Evolutionary conservation across 805 yeast species (phyloP), one percentile per base, ranked within the genome.

Genomic region (Candida michaelii): DNA sequence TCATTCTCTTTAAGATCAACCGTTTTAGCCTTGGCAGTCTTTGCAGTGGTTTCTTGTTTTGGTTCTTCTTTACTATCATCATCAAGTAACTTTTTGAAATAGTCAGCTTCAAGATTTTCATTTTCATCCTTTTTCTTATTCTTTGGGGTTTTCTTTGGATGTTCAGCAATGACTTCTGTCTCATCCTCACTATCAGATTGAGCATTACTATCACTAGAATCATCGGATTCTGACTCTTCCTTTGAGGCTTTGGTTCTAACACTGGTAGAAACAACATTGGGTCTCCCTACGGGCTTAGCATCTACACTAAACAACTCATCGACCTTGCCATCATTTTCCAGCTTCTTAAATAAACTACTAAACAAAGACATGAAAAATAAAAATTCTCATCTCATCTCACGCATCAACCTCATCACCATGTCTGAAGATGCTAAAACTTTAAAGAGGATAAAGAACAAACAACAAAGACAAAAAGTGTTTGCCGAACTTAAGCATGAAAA

Each of bases 381-480:
- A 16, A 23, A 17, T 45, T 42, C 51, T 47, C 53, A 49, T 47
- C 53, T 45, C 51, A 37, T 27, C 30, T 25, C 29, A 12, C 36
- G 15, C n/a, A n/a, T n/a, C n/a, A 21, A 21, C 8, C 23, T 8
- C 23, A 21, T 21, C 23, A n/a, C 33, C 10, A 34, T 23, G 27
- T 23, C 29, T 15, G 52, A 59, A 11, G 60, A 60, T 32, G 51
- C 65, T 13, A 60, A 60, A 36, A 57, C 63, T 13, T 51, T 65
- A 17, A 70, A 70, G 56, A 55, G 54, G 31, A 80, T 89, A 44
- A 81, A 77, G 60, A 90, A 89, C 63, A 90, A 88, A 65, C 79
- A 80, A 60, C 80, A 80, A 55, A 78, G 97, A 51, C 93, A 87
- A 60, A 79, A 85, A 64, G 71, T 88, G 29, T 85, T 77, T 63